Conservation (phyloP, 1,284 basidiomycete genomes). For the Ustilago lituana region DNA sequence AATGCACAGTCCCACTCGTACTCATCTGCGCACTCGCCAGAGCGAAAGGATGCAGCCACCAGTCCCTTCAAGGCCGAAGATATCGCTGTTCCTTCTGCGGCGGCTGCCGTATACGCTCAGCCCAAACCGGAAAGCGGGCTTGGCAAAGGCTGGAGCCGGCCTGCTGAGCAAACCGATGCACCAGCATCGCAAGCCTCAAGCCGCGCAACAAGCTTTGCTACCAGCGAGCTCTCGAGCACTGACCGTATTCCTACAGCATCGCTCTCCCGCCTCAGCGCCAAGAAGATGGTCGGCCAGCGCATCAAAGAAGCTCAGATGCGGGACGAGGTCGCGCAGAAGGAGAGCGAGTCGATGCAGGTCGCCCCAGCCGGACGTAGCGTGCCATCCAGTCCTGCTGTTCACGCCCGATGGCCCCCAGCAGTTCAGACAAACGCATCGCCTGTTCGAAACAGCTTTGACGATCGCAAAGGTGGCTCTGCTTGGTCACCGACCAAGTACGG, state of each 20-base stretch:
- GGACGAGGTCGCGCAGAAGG: slow-evolving; percentile 36
- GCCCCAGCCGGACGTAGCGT: slow-evolving; percentile 27
- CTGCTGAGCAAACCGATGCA: slow-evolving; percentile 12
- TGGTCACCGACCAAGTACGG: slow-evolving; percentile 51
- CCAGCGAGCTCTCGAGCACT: slow-evolving; percentile 16
- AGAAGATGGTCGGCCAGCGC: slow-evolving; percentile 59
- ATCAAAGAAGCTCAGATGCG: slow-evolving; percentile 58
- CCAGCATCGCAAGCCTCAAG: slow-evolving; percentile 14
- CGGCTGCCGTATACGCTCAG: slow-evolving; percentile 10
- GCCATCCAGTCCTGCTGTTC: slow-evolving; percentile 38
- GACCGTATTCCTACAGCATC: slow-evolving; percentile 53
- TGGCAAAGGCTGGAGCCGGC: slow-evolving; percentile 28
- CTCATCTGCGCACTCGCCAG: slow-evolving; percentile 12
- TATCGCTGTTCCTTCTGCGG: slow-evolving; percentile 13
- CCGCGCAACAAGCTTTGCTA: slow-evolving; percentile 21
- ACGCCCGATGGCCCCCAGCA: slow-evolving; percentile 45
- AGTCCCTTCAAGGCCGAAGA: slow-evolving; percentile 51
- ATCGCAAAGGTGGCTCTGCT: slow-evolving; percentile 19
- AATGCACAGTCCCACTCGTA: slow-evolving; percentile 21
- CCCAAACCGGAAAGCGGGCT: slow-evolving; percentile 16
- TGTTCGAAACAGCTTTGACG: slow-evolving; percentile 18
- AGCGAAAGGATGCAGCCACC: slow-evolving; percentile 48
- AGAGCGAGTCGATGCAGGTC: slow-evolving; percentile 29
- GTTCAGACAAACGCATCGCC: slow-evolving; percentile 21
- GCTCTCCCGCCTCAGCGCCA: slow-evolving; percentile 53